Base-by-base conservation (phyloP, 139 green algal species). In the Mesotaenium endlicherianum region DNA sequence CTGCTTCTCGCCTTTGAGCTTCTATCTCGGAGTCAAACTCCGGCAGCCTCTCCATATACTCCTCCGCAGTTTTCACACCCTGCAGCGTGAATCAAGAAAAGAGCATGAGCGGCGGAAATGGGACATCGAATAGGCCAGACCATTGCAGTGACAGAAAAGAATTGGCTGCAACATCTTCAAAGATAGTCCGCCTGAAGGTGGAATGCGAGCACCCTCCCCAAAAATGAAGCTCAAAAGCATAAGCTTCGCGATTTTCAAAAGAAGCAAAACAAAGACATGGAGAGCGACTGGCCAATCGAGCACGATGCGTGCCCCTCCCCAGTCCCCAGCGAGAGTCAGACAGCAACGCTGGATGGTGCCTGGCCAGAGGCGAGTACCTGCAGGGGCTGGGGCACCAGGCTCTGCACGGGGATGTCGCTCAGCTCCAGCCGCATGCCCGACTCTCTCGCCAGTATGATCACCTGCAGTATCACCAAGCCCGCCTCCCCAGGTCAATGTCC, bases 1-100 rank as follows among this genome's bases (percentile, higher is more conserved):
- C 90, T 8, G 96, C 96, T 75, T 93, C 92, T 6, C 88, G 47
- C 49, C 93, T 55, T 70, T 93, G 88, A 2, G 55, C 59, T 0
- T 70, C 81, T 92, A 99, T 97, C 5, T 97, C 93, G 2, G 41
- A 88, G 77, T 99, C 96, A 85, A 93, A 97, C 67, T 97, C 88
- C 8, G 94, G 95, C 69, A 99, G 91, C 41, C 88, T 83, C 74
- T 88, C 40, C 90, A 98, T 94, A 91, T 94, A 98, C 83, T 94
- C 93, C 1, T 91, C 93, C 0, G 83, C 89, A 34, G 38, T 86
- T 2, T 75, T n/a, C 42, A 84, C 77, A 36, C 38, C 20, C 77
- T 84, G 68, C 69, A 68, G 26, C 2, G 34, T 69, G 49, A 2
- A 70, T 1, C n/a, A 4, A 77, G 31, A n/a, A 30, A 59, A 34